Percentiles rank a stretch among this genome's conserved stretches.
Conservation (phyloP, 2,329 filamentous ascomycete genomes). For the Chaetothyriales sp. region DNA sequence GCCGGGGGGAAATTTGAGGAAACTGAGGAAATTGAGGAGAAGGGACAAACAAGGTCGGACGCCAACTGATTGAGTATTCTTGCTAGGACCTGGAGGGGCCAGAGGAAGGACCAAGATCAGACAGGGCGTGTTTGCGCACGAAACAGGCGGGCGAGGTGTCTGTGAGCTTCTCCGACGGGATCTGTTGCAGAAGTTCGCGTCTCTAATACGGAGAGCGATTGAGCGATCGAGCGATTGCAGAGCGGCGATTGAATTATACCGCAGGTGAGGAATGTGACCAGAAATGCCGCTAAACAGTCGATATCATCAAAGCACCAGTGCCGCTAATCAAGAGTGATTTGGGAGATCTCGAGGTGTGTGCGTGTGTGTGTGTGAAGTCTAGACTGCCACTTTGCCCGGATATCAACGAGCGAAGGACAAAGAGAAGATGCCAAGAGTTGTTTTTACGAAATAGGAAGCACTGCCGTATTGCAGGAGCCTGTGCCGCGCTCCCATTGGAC, state of each 20-base stretch:
- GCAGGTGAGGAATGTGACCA: not conserved
- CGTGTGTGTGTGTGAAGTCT: not conserved
- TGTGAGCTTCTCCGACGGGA: not conserved
- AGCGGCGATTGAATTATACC: not conserved
- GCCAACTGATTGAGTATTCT: no score
- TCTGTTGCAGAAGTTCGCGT: not conserved
- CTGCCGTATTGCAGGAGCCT: no score
- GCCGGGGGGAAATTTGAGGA: not conserved
- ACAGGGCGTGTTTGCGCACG: not conserved
- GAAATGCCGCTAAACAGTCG: not conserved
- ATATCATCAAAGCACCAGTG: no score
- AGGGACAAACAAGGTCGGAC: no score
- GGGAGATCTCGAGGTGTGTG: no score
- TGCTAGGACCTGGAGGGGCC: no score
- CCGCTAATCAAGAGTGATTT: no score
- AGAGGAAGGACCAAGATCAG: not conserved
- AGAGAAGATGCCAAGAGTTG: not conserved
- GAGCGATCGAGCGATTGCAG: not conserved
- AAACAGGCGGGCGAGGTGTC: not conserved
- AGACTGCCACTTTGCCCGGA: not conserved
- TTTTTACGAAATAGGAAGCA: not conserved
- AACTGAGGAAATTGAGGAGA: no score
- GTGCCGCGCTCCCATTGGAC: no score
- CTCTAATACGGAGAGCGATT: not conserved
- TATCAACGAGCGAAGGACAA: no score